phyloP scores from a whole-genome alignment of 768 basidiomycete genomes.

The Xerocomellus amylosporus region DNA sequence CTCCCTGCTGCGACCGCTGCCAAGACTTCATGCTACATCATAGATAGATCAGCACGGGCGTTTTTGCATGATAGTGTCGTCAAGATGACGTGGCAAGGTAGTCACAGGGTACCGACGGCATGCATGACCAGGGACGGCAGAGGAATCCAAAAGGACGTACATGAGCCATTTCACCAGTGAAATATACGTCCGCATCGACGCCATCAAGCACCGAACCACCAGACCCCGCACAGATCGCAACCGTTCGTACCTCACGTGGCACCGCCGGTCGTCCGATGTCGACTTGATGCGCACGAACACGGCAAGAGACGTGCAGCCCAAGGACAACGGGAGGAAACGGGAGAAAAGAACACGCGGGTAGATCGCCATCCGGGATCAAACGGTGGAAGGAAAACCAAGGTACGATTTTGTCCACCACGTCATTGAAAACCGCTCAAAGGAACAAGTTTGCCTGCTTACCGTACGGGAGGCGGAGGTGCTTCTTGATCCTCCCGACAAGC shows the following conservation, averaged over 20 bases:
- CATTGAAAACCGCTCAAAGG: constrained; percentile 10
- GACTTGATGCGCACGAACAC: constrained; percentile 39
- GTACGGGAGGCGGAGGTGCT: constrained; percentile 54
- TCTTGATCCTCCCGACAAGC: constrained; percentile 67
- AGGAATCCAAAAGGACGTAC: constrained; percentile 42
- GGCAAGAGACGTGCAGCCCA: constrained; percentile 7
- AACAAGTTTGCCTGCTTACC: constrained; percentile 39
- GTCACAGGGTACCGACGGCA: constrained; percentile 3
- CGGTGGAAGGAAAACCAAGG: background rate
- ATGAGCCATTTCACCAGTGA: constrained; percentile 93
- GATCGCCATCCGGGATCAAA: constrained; percentile 20
- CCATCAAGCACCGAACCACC: constrained; percentile 76
- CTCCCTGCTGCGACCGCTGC: constrained; percentile 72
- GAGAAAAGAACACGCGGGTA: constrained; percentile 10
- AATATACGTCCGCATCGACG: constrained; percentile 77
- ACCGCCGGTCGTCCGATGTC: constrained; percentile 59
- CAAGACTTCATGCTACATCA: constrained; percentile 77
- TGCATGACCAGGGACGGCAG: constrained; percentile 1
- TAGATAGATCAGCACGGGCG: background rate
- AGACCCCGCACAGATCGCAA: constrained; percentile 91
- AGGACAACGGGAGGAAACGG: constrained; percentile 16
- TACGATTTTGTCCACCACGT: constrained; percentile 5
- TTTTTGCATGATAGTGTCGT: background rate
- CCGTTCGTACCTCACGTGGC: constrained; percentile 44
- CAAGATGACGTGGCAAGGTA: constrained; percentile 12